Evolutionary conservation across 257 asterid genomes (phyloP).

Genomic region (Henckelia pumila): DNA sequence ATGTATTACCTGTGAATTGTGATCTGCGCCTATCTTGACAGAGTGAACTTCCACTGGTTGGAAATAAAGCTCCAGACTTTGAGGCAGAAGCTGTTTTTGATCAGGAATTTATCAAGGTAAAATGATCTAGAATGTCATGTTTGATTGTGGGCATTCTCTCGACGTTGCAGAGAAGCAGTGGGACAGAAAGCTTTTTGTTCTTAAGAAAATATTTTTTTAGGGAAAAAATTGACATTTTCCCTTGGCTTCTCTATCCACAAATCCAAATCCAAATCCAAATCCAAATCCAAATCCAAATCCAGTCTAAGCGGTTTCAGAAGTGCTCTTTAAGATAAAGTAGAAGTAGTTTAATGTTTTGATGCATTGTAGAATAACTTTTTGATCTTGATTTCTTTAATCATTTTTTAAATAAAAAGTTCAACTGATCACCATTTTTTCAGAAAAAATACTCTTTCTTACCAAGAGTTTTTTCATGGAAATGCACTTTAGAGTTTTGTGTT

Average conservation of each 20-base stretch:
- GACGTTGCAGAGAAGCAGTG: background rate
- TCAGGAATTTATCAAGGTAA: conserved; percentile 78
- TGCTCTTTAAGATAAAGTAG: no score
- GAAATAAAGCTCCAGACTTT: conserved; percentile 87
- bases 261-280: no score
- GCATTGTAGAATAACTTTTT: no score
- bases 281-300: no score
- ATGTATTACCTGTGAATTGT: background rate
- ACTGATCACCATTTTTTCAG: no score
- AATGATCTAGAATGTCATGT: background rate
- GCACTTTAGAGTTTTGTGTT: background rate
- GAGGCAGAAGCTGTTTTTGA: conserved; percentile 98
- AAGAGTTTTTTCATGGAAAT: background rate
- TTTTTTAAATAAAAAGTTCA: no score
- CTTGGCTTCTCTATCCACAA: background rate
- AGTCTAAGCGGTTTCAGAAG: background rate
- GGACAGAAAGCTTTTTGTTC: no score
- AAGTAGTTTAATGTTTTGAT: background rate
- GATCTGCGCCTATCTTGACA: conserved; percentile 24
- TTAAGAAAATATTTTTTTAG: no score
- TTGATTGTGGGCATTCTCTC: background rate
- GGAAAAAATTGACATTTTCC: no score
- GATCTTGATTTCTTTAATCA: background rate
- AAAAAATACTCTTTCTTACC: background rate
- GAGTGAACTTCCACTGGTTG: conserved; percentile 85